Conservation (phyloP, 2,329 filamentous ascomycete species). For the Beauveria scarabaeidicola region DNA sequence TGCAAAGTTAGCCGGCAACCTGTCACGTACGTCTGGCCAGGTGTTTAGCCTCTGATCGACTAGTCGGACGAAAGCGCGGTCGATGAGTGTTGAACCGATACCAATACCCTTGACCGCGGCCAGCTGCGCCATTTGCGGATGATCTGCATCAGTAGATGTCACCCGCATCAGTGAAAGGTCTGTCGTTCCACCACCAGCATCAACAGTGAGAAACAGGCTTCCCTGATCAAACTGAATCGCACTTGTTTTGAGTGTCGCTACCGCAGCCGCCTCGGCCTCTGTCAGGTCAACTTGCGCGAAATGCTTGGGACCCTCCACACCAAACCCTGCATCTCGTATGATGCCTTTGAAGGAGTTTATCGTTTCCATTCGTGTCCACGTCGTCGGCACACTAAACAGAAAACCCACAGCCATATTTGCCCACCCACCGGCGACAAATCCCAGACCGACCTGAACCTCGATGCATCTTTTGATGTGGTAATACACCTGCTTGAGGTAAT, state of each 20-base stretch:
- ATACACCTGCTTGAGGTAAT: conserved; percentile 42
- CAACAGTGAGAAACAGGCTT: conserved; percentile 35
- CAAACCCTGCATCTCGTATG: conserved; percentile 41
- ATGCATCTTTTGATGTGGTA: conserved; percentile 38
- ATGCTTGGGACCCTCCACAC: conserved; percentile 30
- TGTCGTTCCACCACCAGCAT: conserved; percentile 39
- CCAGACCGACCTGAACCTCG: conserved; percentile 29
- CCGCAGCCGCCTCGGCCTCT: conserved; percentile 39
- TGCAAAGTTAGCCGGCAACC: conserved; percentile 29
- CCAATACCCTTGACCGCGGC: conserved; percentile 35
- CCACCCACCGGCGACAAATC: conserved; percentile 31
- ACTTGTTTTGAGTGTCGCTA: conserved; percentile 36
- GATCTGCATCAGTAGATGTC: conserved; percentile 19
- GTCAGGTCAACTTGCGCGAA: conserved; percentile 35
- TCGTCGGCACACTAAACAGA: conserved; percentile 49
- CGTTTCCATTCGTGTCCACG: conserved; percentile 41
- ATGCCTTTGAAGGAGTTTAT: conserved; percentile 43
- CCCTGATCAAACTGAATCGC: conserved; percentile 28
- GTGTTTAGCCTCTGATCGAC: conserved; percentile 28
- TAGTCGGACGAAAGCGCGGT: conserved; percentile 31
- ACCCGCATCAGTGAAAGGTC: conserved; percentile 37
- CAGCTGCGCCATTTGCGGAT: conserved; percentile 26
- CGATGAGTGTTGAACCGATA: conserved; percentile 38
- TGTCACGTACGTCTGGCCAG: conserved; percentile 25
- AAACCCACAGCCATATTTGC: conserved; percentile 39